Percentiles rank a stretch among this genome's conserved stretches.
Evolutionary conservation across 208 protist species (phyloP).

Genomic region (Acanthamoeba healyi): DNA sequence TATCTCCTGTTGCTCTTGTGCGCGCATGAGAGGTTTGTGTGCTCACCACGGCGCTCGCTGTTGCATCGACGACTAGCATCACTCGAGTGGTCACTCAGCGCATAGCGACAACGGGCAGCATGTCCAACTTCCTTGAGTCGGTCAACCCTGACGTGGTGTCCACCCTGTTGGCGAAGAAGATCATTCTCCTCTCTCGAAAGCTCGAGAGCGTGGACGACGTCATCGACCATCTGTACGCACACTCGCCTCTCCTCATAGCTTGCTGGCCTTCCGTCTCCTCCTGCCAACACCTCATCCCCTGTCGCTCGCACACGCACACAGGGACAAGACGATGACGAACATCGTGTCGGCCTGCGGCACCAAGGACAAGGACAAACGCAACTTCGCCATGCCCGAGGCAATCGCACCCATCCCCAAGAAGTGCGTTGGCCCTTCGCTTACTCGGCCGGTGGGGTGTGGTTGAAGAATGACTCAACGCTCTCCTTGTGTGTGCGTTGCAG

Average conservation of each 20-base stretch:
- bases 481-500: not conserved
- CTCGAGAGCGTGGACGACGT: conserved; percentile 1
- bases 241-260: not conserved
- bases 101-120: not conserved
- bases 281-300: not conserved
- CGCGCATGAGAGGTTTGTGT: not conserved
- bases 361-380: conserved; percentile 2
- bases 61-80: no score
- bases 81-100: conserved; percentile 13
- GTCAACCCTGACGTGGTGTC: not conserved
- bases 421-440: not conserved
- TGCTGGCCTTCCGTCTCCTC: not conserved
- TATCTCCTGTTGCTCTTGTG: not conserved
- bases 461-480: no score
- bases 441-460: not conserved
- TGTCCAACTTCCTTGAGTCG: conserved; percentile 18
- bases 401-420: conserved; percentile 1
- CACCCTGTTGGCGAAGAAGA: conserved; percentile 28
- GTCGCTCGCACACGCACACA: not conserved
- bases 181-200: conserved; percentile 29
- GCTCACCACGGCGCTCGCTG: not conserved
- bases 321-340: conserved; percentile 47
- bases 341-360: not conserved
- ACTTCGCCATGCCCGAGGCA: not conserved
- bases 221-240: not conserved